phyloP scores from a whole-genome alignment of 257 asterid species.

The Leptodermis oblonga region DNA sequence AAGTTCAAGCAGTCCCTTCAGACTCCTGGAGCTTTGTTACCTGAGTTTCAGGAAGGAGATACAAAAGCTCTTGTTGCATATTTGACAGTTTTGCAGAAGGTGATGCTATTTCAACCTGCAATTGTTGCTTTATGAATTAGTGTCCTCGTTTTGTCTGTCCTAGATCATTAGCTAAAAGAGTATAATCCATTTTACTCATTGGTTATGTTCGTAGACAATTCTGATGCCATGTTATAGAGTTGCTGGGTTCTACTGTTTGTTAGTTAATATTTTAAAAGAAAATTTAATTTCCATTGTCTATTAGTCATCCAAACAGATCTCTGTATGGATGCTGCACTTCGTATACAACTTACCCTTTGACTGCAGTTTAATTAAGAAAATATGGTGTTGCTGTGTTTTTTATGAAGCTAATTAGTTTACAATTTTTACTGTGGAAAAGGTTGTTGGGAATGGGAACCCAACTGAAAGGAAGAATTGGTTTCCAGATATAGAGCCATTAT shows the following conservation, averaged over 20 bases:
- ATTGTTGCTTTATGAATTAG: neutral
- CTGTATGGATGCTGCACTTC: neutral
- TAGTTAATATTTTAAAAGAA: too few relatives aligned
- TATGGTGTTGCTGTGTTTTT: neutral
- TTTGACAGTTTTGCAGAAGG: conserved; percentile 85
- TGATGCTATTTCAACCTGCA: conserved; percentile 13
- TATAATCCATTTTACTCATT: neutral
- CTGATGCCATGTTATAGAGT: neutral
- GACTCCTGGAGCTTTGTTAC: conserved; percentile 71
- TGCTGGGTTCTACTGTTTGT: neutral
- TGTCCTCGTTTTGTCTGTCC: neutral
- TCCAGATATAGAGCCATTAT: conserved; percentile 89
- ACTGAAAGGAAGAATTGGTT: conserved; percentile 88
- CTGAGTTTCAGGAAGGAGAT: conserved; percentile 95
- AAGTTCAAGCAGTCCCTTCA: conserved; percentile 78
- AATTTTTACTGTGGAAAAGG: conserved; percentile 40
- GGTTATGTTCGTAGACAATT: neutral
- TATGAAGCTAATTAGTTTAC: conserved; percentile 2
- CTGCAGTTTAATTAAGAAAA: neutral
- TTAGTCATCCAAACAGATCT: neutral
- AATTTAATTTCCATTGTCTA: neutral
- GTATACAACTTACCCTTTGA: neutral
- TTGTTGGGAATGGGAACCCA: conserved; percentile 78
- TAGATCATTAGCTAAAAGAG: neutral
- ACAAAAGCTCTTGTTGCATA: conserved; percentile 94